Evolutionary conservation across 176 grass and related monocot species (phyloP).

Genomic region (Leersia perrieri): DNA sequence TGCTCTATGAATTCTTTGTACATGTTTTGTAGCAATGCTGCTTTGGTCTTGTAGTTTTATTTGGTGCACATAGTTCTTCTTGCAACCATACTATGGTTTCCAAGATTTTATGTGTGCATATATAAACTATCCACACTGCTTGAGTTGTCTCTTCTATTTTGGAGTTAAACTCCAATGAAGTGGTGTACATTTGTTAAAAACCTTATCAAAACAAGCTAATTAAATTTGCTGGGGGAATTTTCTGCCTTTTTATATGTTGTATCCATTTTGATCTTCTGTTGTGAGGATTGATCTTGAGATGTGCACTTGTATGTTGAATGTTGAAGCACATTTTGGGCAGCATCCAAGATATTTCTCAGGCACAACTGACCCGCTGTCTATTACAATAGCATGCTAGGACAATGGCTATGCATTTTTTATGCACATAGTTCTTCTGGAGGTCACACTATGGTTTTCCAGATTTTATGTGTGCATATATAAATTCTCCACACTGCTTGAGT

Average conservation of each 20-base stretch:
- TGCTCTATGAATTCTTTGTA: conserved; percentile 4
- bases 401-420: neutral
- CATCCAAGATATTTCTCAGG: neutral
- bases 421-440: conserved; percentile 50
- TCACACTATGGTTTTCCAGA: conserved; percentile 36
- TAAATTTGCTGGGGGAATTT: neutral
- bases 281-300: neutral
- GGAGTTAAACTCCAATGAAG: conserved; percentile 45
- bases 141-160: conserved; percentile 53
- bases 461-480: conserved; percentile 51
- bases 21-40: neutral
- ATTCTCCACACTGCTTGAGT: conserved; percentile 44
- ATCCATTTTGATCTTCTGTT: neutral
- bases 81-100: conserved; percentile 20
- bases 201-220: neutral
- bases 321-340: neutral
- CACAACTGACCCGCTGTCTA: neutral
- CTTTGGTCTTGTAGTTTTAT: neutral
- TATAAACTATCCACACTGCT: conserved; percentile 40
- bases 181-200: conserved; percentile 24
- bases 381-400: neutral
- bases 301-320: neutral
- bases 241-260: neutral
- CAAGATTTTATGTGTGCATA: conserved; percentile 50
- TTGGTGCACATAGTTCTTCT: conserved; percentile 49